These are phyloP conservation scores for Candida arabinofermentans DNA, from an alignment of 805 yeast genomes.

Conservation along the genomic window DNA sequence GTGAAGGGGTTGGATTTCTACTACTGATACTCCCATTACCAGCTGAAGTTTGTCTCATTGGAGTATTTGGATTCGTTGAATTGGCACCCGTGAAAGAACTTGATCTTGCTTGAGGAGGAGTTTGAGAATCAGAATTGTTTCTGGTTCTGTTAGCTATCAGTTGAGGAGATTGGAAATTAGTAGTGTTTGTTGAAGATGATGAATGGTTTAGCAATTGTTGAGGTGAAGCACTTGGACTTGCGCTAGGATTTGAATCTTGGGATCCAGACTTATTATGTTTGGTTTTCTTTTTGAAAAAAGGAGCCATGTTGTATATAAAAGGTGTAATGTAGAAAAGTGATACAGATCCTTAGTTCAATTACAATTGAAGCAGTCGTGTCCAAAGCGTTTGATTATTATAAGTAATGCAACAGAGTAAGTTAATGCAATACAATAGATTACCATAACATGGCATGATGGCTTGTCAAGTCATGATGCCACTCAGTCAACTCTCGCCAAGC, in stretches of 20 bases:
- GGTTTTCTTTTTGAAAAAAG: conserved; percentile 24
- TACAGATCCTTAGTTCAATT: not conserved
- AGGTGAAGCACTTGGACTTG: conserved; percentile 9
- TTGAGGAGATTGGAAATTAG: conserved; percentile 5
- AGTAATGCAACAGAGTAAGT: too few species aligned
- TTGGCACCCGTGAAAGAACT: conserved; percentile 1
- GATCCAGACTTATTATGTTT: conserved; percentile 13
- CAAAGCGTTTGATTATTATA: too few species aligned
- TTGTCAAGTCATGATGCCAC: too few species aligned
- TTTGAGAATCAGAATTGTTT: conserved; percentile 2
- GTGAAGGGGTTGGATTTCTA: conserved; percentile 6
- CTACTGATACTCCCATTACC: conserved; percentile 2
- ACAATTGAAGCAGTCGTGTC: too few species aligned
- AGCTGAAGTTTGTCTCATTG: conserved; percentile 9
- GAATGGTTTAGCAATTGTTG: conserved; percentile 7
- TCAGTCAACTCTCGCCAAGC: too few species aligned
- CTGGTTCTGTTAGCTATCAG: conserved; percentile 1
- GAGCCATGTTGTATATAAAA: conserved; percentile 14
- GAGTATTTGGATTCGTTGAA: conserved; percentile 3
- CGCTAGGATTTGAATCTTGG: conserved; percentile 12
- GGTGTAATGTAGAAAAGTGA: too few species aligned
- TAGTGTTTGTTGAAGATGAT: conserved; percentile 2
- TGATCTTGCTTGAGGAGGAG: conserved; percentile 4
- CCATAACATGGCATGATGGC: too few species aligned
- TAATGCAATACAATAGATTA: too few species aligned